Percentiles rank a stretch among this genome's conserved stretches.
These are phyloP conservation scores for Clarireedia paspali DNA, from an alignment of 2,329 filamentous ascomycete species.

Conservation along the genomic window DNA sequence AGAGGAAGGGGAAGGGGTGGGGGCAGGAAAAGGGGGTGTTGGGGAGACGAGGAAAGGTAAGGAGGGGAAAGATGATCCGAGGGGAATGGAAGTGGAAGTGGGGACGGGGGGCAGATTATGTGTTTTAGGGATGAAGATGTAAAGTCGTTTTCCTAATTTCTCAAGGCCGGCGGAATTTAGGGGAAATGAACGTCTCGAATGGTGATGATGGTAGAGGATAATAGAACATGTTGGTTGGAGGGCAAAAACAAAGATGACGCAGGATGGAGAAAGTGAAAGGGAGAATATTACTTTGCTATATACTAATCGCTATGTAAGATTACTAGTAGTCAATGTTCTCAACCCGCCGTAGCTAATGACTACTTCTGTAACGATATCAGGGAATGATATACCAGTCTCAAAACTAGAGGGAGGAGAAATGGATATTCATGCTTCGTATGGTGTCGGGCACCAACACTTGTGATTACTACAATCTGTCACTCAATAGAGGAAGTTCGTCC, in stretches of 20 bases:
- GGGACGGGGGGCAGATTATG: not conserved
- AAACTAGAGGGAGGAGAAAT: no score
- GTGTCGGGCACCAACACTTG: no score
- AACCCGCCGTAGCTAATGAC: no score
- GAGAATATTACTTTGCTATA: not conserved
- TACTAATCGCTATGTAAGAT: not conserved
- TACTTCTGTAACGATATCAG: no score
- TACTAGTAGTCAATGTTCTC: not conserved
- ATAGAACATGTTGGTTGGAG: no score
- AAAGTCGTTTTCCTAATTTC: no score
- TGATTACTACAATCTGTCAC: no score
- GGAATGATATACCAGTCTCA: no score
- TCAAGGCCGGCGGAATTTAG: no score
- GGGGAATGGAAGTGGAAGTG: not conserved
- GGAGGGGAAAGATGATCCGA: not conserved
- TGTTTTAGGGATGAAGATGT: not conserved
- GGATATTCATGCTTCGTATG: not conserved
- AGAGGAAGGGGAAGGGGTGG: slow-evolving; percentile 29
- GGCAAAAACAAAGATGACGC: not conserved
- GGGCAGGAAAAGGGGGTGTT: not conserved
- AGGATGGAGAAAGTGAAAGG: not conserved
- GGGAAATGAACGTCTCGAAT: not conserved
- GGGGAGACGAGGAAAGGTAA: not conserved
- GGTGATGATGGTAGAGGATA: not conserved
- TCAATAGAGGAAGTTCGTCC: no score